A percentile compares a stretch with the other conserved stretches of the same genome.
Conservation (phyloP, 2,329 filamentous ascomycete species). For the Colletotrichum sublineola region DNA sequence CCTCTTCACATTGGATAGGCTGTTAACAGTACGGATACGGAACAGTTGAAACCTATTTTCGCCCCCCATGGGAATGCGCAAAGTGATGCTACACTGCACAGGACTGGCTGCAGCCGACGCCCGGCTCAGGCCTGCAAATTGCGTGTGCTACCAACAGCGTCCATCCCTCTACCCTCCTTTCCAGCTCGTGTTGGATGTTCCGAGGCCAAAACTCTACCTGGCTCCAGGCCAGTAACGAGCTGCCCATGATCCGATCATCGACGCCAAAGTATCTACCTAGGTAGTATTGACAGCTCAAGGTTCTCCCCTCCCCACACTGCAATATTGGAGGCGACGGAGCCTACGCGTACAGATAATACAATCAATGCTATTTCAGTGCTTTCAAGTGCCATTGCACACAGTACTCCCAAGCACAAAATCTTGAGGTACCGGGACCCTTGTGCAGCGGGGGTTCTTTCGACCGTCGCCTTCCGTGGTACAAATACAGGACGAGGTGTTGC, state of each 20-base stretch:
- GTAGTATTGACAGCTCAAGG: slow-evolving; percentile 25
- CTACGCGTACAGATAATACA: not conserved
- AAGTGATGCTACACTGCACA: slow-evolving; percentile 18
- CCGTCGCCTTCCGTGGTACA: not conserved
- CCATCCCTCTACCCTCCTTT: slow-evolving; percentile 41
- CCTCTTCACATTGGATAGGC: slow-evolving; percentile 3
- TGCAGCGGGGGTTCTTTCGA: not conserved
- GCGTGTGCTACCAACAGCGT: slow-evolving; percentile 37
- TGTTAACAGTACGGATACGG: not conserved
- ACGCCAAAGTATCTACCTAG: not conserved
- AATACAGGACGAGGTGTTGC: not conserved
- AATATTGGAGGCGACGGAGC: slow-evolving; percentile 29
- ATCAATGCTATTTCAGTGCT: not conserved
- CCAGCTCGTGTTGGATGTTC: slow-evolving; percentile 39
- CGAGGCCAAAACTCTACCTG: slow-evolving; percentile 31
- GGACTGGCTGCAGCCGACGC: slow-evolving; percentile 7
- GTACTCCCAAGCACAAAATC: not conserved
- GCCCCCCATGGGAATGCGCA: slow-evolving; percentile 34
- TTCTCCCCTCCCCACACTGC: slow-evolving; percentile 15
- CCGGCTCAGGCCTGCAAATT: slow-evolving; percentile 29
- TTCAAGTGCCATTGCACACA: not conserved
- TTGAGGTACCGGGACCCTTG: slow-evolving; percentile 2
- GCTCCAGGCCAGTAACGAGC: slow-evolving; percentile 19
- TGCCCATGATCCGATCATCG: slow-evolving; percentile 27
- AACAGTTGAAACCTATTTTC: not conserved